phyloP scores from a whole-genome alignment of 2,329 filamentous ascomycete species.

The Calonectria multiphialidica region DNA sequence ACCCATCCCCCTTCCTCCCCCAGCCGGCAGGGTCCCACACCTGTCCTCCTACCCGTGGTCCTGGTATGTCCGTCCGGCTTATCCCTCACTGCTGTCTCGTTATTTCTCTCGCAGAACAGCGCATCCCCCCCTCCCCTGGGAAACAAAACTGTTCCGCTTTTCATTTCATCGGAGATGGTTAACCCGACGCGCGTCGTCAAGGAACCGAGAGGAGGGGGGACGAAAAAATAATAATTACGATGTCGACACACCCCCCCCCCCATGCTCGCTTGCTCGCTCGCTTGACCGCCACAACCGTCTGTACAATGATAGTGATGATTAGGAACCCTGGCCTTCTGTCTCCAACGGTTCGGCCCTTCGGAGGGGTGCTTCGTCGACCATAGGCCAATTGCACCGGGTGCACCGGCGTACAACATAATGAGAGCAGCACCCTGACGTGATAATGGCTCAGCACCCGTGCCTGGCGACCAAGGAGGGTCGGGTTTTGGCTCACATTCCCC shows the following conservation, averaged over 20 bases:
- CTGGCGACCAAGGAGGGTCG: background rate
- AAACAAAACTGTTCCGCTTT: conserved; percentile 4
- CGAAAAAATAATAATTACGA: background rate
- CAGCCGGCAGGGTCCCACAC: background rate
- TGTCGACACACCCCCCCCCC: background rate
- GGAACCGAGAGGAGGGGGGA: background rate
- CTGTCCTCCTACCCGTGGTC: background rate
- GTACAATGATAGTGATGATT: background rate
- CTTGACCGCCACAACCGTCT: conserved; percentile 3
- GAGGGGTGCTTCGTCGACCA: background rate
- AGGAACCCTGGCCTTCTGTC: background rate
- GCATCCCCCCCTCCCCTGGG: background rate
- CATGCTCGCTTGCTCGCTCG: background rate
- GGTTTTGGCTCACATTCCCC: conserved; percentile 18
- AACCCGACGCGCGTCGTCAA: conserved; percentile 20
- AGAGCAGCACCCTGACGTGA: background rate
- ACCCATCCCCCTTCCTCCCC: no score
- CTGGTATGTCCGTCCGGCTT: background rate
- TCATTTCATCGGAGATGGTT: conserved; percentile 4
- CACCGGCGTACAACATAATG: background rate
- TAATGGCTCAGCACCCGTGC: background rate
- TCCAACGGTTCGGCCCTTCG: conserved; percentile 8
- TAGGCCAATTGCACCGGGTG: background rate
- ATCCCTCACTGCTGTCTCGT: background rate
- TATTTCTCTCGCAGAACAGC: background rate